These are phyloP conservation scores for Pyrus bretschneideri DNA, from an alignment of 306 rosid genomes.

Conservation along the genomic window DNA sequence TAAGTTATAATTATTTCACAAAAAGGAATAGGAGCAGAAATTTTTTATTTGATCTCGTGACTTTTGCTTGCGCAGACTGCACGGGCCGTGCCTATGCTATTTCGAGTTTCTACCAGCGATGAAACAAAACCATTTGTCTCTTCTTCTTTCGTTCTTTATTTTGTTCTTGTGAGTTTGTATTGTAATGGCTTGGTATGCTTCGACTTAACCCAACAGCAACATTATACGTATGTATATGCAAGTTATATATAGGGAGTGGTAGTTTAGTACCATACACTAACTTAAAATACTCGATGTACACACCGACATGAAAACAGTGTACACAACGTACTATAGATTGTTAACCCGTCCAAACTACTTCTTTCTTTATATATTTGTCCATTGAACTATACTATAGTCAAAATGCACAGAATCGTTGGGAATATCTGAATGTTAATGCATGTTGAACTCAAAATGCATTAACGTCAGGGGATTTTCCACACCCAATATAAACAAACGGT, in stretches of 20 bases:
- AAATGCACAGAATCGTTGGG: too few relatives aligned
- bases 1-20: background rate
- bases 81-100: slow-evolving; percentile 8
- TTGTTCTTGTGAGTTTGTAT: slow-evolving; percentile 5
- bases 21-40: background rate
- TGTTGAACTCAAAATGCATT: background rate
- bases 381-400: background rate
- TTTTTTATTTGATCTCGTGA: slow-evolving; percentile 17
- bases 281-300: too few relatives aligned
- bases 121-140: slow-evolving; percentile 7
- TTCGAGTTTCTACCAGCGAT: background rate
- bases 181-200: background rate
- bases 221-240: background rate
- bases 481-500: background rate
- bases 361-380: background rate
- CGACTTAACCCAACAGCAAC: background rate
- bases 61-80: background rate
- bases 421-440: background rate
- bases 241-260: background rate
- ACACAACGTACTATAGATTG: background rate
- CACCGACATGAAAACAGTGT: too few relatives aligned
- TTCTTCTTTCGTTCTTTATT: background rate
- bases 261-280: too few relatives aligned
- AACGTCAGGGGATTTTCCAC: too few relatives aligned
- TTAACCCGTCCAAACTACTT: background rate